phyloP scores from a whole-genome alignment of 164 flowering plant genomes.

The Sextonia rubra region DNA sequence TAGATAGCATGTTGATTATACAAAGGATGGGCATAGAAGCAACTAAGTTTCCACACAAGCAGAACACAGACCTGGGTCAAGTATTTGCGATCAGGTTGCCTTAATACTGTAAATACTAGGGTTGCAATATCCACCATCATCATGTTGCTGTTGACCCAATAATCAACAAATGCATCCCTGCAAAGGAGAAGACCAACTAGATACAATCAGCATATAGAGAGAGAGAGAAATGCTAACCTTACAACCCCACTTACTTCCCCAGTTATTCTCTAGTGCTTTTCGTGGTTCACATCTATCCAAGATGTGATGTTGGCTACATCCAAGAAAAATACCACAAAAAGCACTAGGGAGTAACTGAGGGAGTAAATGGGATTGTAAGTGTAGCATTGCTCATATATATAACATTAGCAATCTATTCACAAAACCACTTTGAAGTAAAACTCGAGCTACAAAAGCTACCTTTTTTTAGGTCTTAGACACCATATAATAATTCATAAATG shows the following conservation, averaged over 20 bases:
- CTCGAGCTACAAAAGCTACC: not conserved
- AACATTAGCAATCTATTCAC: not conserved
- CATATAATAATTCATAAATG: not conserved
- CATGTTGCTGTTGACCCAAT: constrained; percentile 86
- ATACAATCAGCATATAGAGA: not conserved
- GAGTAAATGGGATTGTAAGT: too few species aligned
- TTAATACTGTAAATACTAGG: constrained; percentile 66
- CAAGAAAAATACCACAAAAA: too few species aligned
- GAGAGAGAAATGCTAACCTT: too few species aligned
- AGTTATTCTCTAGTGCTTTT: too few species aligned
- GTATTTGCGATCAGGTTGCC: constrained; percentile 70
- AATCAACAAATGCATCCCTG: constrained; percentile 87
- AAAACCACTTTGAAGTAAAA: not conserved
- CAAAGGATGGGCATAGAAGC: not conserved
- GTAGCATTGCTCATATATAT: too few species aligned
- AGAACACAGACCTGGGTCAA: constrained; percentile 69
- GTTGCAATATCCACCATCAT: constrained; percentile 76
- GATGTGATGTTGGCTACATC: too few species aligned
- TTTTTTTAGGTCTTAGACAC: not conserved
- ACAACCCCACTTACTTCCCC: too few species aligned
- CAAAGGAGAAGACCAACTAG: constrained; percentile 8
- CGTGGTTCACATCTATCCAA: too few species aligned
- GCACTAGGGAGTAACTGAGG: too few species aligned
- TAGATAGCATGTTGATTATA: not conserved
- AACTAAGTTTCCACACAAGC: not conserved